Evolutionary conservation across 306 rosid species (phyloP), one percentile per base, ranked within the genome.

Genomic region (Glycyrrhiza uralensis): DNA sequence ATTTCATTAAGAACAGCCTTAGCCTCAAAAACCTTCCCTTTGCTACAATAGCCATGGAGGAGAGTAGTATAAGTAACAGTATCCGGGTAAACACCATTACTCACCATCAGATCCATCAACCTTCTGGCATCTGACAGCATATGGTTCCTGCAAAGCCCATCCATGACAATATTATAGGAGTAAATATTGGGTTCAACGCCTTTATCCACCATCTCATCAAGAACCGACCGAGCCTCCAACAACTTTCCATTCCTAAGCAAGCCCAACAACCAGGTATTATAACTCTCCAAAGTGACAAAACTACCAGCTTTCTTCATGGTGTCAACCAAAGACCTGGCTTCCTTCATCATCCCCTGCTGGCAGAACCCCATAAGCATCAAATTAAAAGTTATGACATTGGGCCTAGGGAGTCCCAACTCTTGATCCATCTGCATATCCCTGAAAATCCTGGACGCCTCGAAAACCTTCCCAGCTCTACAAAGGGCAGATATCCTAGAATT

Each of bases 401-500:
- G 98, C 75, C 28, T 87, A 1, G 98, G 97, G 70, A 94, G 85
- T 46, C 96, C 96, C 76, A 91, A 69, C 13, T 80, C 92, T 59
- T 83, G 82, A 69, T 89, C 97, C 44, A 84, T 74, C 66, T 83
- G 90, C 98, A 94, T 89, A 80, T 94, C 98, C 49, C 95, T 83
- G 71, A 91, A 91, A 69, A 94, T 94, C 68, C 95, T 91, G 1
- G 95, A 94, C 2, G 97, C 97, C 81, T 94, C 96, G 6, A 87
- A 69, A 70, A 94, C 79, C 64, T 94, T 85, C 71, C 97, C 90
- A 1, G 77, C 82, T 38, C 64, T 71, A 79, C 95, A 91, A 41
- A 94, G 97, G 1, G 95, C 96, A 0, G 97, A 88, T 65, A 94
- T 87, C 87, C 98, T 82, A n/a, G 91, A 83, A 74, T 94, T 94